phyloP scores from a whole-genome alignment of 129 eudicot species.

The Smallanthus sonchifolius region DNA sequence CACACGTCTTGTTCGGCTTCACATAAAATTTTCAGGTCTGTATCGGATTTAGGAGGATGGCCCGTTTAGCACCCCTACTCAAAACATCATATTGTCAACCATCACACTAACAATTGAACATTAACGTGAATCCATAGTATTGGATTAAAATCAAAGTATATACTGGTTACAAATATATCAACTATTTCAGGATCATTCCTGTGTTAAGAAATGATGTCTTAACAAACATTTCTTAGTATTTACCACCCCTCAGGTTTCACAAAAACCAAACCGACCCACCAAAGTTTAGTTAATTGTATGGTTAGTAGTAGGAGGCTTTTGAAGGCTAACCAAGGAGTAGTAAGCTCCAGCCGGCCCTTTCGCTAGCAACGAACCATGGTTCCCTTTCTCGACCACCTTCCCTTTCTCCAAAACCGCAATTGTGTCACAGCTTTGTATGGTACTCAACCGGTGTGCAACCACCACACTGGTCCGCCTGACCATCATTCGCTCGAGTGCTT shows the following conservation, averaged over 20 bases:
- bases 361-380: slow-evolving; percentile 61
- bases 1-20: background rate
- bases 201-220: background rate
- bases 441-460: slow-evolving; percentile 84
- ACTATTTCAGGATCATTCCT: background rate
- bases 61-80: background rate
- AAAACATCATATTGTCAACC: background rate
- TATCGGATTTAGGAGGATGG: background rate
- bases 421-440: slow-evolving; percentile 64
- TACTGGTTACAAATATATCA: background rate
- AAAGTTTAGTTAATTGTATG: slow-evolving; percentile 6
- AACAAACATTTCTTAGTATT: background rate
- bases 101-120: background rate
- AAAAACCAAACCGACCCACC: background rate
- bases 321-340: slow-evolving; percentile 65
- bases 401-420: slow-evolving; percentile 75
- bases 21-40: background rate
- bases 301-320: slow-evolving; percentile 36
- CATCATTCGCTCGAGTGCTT: slow-evolving; percentile 76
- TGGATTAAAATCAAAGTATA: background rate
- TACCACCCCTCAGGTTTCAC: background rate
- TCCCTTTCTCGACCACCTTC: slow-evolving; percentile 74
- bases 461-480: slow-evolving; percentile 78
- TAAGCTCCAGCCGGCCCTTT: slow-evolving; percentile 74
- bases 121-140: background rate